phyloP scores from a whole-genome alignment of 805 yeast genomes.

The Yamadazyma endophytica region DNA sequence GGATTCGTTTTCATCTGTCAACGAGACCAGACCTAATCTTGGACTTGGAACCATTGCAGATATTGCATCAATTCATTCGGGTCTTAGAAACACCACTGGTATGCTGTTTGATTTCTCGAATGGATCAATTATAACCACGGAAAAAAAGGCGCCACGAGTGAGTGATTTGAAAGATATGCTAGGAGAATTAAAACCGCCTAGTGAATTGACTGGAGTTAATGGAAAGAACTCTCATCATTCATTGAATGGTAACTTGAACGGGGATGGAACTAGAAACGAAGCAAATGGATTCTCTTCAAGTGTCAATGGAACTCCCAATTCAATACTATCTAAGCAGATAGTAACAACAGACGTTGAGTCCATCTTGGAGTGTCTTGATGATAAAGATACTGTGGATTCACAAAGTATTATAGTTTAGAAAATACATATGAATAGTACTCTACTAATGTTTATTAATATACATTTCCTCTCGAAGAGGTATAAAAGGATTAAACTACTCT shows the following conservation, averaged over 20 bases:
- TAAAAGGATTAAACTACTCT: slow-evolving; percentile 1
- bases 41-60: slow-evolving; percentile 41
- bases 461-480: not conserved
- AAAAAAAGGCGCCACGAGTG: slow-evolving; percentile 24
- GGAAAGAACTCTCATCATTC: no score
- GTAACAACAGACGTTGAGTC: slow-evolving; percentile 28
- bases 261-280: no score
- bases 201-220: no score
- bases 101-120: slow-evolving; percentile 11
- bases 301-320: slow-evolving; percentile 17
- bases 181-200: no score
- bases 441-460: not conserved
- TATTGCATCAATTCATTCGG: slow-evolving; percentile 38
- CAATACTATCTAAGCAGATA: slow-evolving; percentile 29
- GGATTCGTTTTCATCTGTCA: no score
- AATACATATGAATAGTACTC: not conserved
- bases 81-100: slow-evolving; percentile 11
- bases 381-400: slow-evolving; percentile 16
- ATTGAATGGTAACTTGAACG: no score
- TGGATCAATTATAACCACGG: slow-evolving; percentile 15
- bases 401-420: slow-evolving; percentile 1
- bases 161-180: slow-evolving; percentile 32
- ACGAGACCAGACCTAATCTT: slow-evolving; percentile 12
- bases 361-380: slow-evolving; percentile 30
- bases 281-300: not conserved